Evolutionary conservation across 202 grass and related monocot species (phyloP).

Genomic region (Musa balbisiana): DNA sequence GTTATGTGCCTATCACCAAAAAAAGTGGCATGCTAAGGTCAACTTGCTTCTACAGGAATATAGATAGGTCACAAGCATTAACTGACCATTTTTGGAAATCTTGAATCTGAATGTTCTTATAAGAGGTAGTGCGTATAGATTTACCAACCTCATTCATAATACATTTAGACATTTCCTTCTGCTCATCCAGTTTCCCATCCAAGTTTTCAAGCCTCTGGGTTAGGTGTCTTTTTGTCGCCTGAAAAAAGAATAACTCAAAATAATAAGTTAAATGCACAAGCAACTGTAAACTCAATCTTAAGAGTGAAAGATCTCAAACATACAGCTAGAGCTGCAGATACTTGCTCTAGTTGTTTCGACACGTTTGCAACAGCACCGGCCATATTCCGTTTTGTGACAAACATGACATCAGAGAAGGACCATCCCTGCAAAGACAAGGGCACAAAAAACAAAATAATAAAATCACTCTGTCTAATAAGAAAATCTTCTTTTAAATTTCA

Average conservation of each 20-base stretch:
- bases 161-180: constrained; percentile 67
- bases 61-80: not conserved
- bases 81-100: not conserved
- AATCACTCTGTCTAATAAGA: not conserved
- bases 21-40: not conserved
- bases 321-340: constrained; percentile 71
- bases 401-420: constrained; percentile 93
- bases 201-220: constrained; percentile 81
- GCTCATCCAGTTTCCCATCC: constrained; percentile 87
- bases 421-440: constrained; percentile 55
- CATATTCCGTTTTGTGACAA: constrained; percentile 89
- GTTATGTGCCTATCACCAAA: too few relatives aligned
- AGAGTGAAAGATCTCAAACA: constrained; percentile 26
- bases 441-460: not conserved
- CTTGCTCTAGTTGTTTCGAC: constrained; percentile 94
- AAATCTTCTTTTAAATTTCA: too few relatives aligned
- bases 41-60: not conserved
- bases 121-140: not conserved
- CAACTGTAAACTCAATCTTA: not conserved
- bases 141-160: constrained; percentile 72
- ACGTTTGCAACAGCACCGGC: constrained; percentile 72
- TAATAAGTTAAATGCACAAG: constrained; percentile 11
- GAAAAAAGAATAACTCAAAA: constrained; percentile 13
- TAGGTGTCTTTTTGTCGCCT: constrained; percentile 84
- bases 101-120: not conserved